Base-by-base conservation (phyloP, 2,329 filamentous ascomycete species). In the Ambrosiella cleistominuta region DNA sequence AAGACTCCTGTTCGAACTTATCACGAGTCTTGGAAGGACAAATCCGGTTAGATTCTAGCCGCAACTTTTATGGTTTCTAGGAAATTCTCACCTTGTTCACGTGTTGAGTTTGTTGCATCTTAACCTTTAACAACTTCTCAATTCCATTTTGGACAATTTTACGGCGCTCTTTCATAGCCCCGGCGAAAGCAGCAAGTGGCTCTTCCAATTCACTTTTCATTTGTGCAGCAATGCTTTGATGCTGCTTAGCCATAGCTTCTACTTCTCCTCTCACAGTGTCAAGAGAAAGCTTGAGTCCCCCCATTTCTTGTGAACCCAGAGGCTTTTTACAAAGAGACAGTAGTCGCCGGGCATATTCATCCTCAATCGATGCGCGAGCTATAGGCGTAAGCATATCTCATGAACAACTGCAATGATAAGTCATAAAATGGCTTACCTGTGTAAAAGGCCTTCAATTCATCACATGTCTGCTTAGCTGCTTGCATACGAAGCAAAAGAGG, bases 171-270 rank as follows among this genome's bases (percentile, higher is more conserved):
- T 98, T 97, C 79, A 97, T 91, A 5, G 87, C 90, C 7, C 93
- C 93, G 0, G 88, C 81, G 70, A 97, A 98, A 0, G 91, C 91
- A 49, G 82, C 80, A 60, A 98, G 74, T 7, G 93, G 93, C 70
- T 98, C 94, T 67, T 98, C 94, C 36, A 97, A 75, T 68, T 98
- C 93, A 9, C 81, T 87, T 70, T 91, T 96, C 89, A 98, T 97
- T 72, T 98, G 91, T 3, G 79, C 76, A 0, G 93, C 89, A 65
- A 95, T 94, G 61, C 78, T 83, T 65, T 91, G 85, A 68, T 98
- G 93, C 64, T 93, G 85, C 69, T 96, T 98, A 4, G 82, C 90
- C 81, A 96, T 96, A 3, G 85, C 79, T 68, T 98, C 94, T 37
- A 95, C 82, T 70, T 98, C 94, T 56, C 82, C 86, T 56, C 90